Base-by-base conservation (phyloP, 2,329 filamentous ascomycete genomes). In the Penicillium sp. region DNA sequence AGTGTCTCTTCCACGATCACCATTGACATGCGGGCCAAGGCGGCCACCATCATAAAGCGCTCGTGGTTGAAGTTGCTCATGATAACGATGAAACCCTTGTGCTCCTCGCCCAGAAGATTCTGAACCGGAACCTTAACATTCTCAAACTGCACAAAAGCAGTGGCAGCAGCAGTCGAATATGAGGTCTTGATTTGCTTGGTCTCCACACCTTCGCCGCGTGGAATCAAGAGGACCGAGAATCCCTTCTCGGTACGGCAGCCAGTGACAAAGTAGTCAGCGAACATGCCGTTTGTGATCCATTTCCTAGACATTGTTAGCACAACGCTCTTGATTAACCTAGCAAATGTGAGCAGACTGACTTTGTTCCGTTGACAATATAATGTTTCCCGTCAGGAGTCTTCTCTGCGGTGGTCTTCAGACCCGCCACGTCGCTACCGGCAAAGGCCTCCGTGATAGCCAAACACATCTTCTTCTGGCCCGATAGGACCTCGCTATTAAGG, bases 21-120 rank as follows among this genome's bases (percentile, higher is more conserved):
- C 59, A 89, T 83, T 51, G 81, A 84, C 73, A 82, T 80, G 48
- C 88, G 85, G 57, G 87, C 80, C 4, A 86, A 84, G 48, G 77
- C 84, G 62, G 84, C 86, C 54, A 80, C 79, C 88, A 92, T 90
- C 75, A 83, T 87, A 82, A 88, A 91, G 31, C 89, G 83, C 77
- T 91, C 89, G 75, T 94, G 89, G 80, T 94, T 94, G 78, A 95
- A 95, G 77, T 95, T 95, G 75, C 83, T 85, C 69, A 94, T 81
- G 68, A 95, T 90, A 30, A 94, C 89, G 59, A 87, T 83, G 68
- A 95, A 92, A 7, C 91, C 91, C 77, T 93, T 89, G 79, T 94
- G 85, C 75, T 95, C 90, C 69, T 89, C 79, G 58, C 91, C 91
- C 6, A 96, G 78, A 16, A 95, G 78, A 73, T 94, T 87, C 69